Base-by-base conservation (phyloP, 2,329 filamentous ascomycete genomes). In the Botrytis elliptica region DNA sequence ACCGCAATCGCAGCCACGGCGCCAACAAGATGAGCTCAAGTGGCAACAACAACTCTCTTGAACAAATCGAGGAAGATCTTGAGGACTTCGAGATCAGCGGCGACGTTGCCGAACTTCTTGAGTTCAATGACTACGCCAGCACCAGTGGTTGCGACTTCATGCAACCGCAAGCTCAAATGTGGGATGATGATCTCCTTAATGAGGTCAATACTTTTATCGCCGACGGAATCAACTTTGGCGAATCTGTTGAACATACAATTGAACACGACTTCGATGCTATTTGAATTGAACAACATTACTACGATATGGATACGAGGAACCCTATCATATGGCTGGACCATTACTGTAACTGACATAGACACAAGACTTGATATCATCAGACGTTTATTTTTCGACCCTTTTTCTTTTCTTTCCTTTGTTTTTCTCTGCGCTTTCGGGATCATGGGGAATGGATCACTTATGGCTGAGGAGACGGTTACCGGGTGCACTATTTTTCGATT, bases 301-400 rank as follows among this genome's bases (percentile, higher is more conserved):
- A 70, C 68, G 42, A 70, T 33, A 60, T 14, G 55, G 68, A 70
- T 33, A 63, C 29, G 55, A 38, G 7, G 9, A 46, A 7, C n/a
- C 36, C 36, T 38, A 62, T 14, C 57, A 12, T 33, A 70, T 62
- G 55, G 55, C 55, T 62, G 55, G 68, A 8, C 66, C 66, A 69
- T 57, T 69, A 40, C 20, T 69, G 49, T 69, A 69, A 57, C 12
- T 55, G 44, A 69, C 49, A 69, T 38, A 69, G 16, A 57, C n/a
- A 12, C 44, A 20, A 64, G 29, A 57, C 40, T 57, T 42, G 49
- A 69, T 42, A 69, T 69, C 66, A 69, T 57, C 66, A 57, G 38
- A 38, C 38, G 49, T 62, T 44, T 33, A 18, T 25, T 42, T 59
- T 57, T 52, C 18, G 16, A 3, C 7, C n/a, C 16, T 6, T n/a